Evolutionary conservation across 495 filamentous ascomycete species (phyloP), one percentile per base, ranked within the genome.

Genomic region (Podospora anserina): DNA sequence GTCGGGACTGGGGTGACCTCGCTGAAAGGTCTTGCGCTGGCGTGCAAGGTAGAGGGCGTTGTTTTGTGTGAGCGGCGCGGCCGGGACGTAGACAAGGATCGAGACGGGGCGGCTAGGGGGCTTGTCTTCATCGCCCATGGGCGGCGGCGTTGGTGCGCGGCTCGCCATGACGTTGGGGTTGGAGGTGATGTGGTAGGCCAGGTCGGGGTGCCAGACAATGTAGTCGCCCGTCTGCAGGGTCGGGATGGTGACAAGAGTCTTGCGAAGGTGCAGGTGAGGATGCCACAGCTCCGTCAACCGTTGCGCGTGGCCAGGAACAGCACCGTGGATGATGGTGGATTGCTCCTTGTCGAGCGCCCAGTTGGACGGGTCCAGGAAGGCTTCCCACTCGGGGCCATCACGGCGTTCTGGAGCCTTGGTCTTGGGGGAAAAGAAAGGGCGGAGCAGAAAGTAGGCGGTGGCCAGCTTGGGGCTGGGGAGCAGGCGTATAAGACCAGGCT

Each of bases 121-220:
- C 2, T 67, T 61, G 19, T 56, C 62, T 2, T 69, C 61, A 11
- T 66, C 68, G 18, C 23, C 64, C 53, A 39, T 19, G 19, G 71
- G 74, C 1, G 78, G 77, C 3, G 75, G 76, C 13, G 76, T 79
- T 3, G 78, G 78, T 0, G 77, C 74, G 64, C 78, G 77, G 66
- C 72, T 75, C 54, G 67, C 74, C 69, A 70, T 75, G 70, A 77
- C 71, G 74, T 79, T 77, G 70, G 80, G 78, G 70, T 78, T 79
- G 66, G 77, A 71, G 59, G 80, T 80, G 77, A 84, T 81, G 69
- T 81, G 80, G 71, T 84, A 84, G 16, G 78, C 77, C 63, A 78
- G 87, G 68, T 97, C 93, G 66, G 92, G 94, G 78, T 97, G 94
- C 94, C 93, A 97, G 64, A 90, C 85, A 13, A 97, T 92, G 79